Conservation (phyloP, 441 rosid species). For the Populus tomentosa region DNA sequence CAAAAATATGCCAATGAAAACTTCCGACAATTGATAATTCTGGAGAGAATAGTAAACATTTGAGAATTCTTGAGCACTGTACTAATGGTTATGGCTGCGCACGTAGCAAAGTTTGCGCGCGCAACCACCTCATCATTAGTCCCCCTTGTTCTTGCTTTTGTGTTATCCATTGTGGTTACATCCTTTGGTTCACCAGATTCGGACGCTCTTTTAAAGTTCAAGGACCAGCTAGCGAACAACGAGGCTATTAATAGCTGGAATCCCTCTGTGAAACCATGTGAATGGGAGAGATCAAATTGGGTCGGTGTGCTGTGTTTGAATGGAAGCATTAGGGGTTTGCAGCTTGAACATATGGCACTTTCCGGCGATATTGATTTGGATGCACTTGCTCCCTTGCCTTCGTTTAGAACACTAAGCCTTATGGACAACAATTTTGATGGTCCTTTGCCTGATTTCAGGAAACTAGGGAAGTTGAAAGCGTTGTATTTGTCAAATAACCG, state of each 20-base stretch:
- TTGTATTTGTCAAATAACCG: conserved; percentile 65
- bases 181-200: conserved; percentile 30
- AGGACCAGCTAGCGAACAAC: conserved; percentile 33
- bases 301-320: conserved; percentile 51
- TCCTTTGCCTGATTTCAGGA: conserved; percentile 51
- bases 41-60: background rate
- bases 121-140: conserved; percentile 17
- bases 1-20: no score
- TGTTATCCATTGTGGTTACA: conserved; percentile 13
- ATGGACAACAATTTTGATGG: conserved; percentile 69
- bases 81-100: conserved; percentile 55
- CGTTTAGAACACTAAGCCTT: conserved; percentile 63
- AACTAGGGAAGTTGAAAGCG: conserved; percentile 46
- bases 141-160: background rate
- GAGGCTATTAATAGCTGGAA: conserved; percentile 49
- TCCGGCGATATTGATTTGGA: conserved; percentile 49
- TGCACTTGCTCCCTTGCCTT: conserved; percentile 37
- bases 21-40: background rate
- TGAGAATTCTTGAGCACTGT: conserved; percentile 4
- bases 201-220: conserved; percentile 58
- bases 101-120: conserved; percentile 54
- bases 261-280: conserved; percentile 39
- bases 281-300: conserved; percentile 45
- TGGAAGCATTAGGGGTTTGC: conserved; percentile 54
- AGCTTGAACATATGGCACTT: conserved; percentile 62